Conservation (phyloP, 2,329 filamentous ascomycete genomes). For the Penicillium sp. region DNA sequence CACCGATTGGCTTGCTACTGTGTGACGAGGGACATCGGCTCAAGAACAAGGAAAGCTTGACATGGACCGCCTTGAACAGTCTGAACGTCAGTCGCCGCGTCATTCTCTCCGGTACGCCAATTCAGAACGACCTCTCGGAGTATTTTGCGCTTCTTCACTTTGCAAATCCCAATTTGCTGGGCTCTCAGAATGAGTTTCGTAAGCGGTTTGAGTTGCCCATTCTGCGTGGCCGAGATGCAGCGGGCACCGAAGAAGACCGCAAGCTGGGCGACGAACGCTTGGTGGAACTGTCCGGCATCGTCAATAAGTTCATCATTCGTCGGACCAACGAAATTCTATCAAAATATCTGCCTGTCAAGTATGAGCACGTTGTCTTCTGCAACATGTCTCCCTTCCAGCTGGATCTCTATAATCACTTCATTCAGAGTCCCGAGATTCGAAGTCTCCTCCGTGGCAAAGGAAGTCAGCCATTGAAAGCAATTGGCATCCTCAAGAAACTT, state of each 20-base stretch:
- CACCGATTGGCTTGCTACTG: conserved; percentile 85
- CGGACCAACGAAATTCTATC: conserved; percentile 96
- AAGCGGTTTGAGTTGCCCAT: conserved; percentile 94
- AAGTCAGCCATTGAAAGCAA: conserved; percentile 93
- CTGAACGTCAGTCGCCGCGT: conserved; percentile 88
- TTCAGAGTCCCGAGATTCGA: conserved; percentile 91
- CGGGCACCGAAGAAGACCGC: conserved; percentile 77
- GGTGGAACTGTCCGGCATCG: conserved; percentile 72
- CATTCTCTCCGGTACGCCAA: conserved; percentile 93
- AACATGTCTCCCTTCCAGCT: conserved; percentile 89
- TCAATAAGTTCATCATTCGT: conserved; percentile 98
- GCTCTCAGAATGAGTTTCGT: conserved; percentile 83
- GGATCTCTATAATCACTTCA: conserved; percentile 94
- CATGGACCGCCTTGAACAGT: conserved; percentile 84
- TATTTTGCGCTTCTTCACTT: conserved; percentile 97
- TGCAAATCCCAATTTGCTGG: conserved; percentile 88
- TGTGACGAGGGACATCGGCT: conserved; percentile 96
- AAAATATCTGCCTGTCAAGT: conserved; percentile 96
- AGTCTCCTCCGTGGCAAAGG: conserved; percentile 88
- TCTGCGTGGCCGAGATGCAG: conserved; percentile 83
- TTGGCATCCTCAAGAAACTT: conserved; percentile 94
- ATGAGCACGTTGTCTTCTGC: conserved; percentile 98
- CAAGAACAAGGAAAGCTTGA: conserved; percentile 95
- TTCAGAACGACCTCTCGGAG: conserved; percentile 97
- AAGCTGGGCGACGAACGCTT: conserved; percentile 81